Evolutionary conservation across 345 rosid species (phyloP).

Genomic region (Camelina neglecta): DNA sequence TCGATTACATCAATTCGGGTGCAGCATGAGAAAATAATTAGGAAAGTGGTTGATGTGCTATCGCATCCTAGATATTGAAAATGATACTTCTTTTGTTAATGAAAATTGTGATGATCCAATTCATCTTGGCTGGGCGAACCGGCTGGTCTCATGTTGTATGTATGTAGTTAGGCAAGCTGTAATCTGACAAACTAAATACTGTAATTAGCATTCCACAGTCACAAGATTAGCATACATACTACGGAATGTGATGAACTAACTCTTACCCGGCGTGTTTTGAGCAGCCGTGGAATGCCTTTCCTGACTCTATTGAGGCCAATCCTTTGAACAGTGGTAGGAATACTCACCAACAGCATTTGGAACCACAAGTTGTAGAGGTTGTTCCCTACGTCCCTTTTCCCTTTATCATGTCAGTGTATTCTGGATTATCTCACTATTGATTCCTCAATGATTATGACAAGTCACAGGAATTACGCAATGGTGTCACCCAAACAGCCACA

Average conservation of each 20-base stretch:
- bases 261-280: conserved; percentile 29
- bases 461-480: conserved; percentile 49
- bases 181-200: conserved; percentile 26
- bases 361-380: conserved; percentile 55
- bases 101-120: conserved; percentile 13
- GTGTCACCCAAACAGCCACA: conserved; percentile 45
- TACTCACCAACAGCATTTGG: conserved; percentile 47
- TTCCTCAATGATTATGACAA: conserved; percentile 34
- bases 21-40: conserved; percentile 10
- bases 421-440: conserved; percentile 25
- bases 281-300: conserved; percentile 91
- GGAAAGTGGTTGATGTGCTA: conserved; percentile 11
- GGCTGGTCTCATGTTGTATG: conserved; percentile 24
- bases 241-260: conserved; percentile 17
- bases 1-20: neutral
- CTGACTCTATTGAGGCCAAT: conserved; percentile 44
- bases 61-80: conserved; percentile 20
- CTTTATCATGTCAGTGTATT: conserved; percentile 18
- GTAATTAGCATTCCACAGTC: conserved; percentile 18
- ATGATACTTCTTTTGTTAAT: conserved; percentile 8
- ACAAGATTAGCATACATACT: conserved; percentile 15
- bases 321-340: conserved; percentile 48
- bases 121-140: conserved; percentile 20
- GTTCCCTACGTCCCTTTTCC: conserved; percentile 17
- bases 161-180: conserved; percentile 7